These are phyloP conservation scores for Fraxinus velutina DNA, from an alignment of 305 asterid genomes.

Conservation along the genomic window DNA sequence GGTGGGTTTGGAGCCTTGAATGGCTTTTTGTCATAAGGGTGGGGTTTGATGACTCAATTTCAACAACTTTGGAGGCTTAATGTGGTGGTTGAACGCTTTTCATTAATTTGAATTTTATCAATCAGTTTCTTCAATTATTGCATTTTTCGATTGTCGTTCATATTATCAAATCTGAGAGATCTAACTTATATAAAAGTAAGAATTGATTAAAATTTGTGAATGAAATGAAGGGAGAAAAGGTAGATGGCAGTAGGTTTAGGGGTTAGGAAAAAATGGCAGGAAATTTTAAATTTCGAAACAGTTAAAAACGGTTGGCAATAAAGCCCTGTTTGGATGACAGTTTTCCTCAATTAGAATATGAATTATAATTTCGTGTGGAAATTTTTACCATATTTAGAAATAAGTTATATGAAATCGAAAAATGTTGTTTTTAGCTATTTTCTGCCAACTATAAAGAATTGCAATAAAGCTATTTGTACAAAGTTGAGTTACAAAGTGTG, in stretches of 20 bases:
- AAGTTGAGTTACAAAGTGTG: no score
- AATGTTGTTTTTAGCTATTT: neutral
- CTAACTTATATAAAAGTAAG: neutral
- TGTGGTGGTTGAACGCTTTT: constrained; percentile 33
- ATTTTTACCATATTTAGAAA: neutral
- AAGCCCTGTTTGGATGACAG: neutral
- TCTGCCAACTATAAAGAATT: neutral
- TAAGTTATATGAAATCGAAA: neutral
- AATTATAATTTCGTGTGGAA: neutral
- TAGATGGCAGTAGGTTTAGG: constrained; percentile 35
- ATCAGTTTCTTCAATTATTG: neutral
- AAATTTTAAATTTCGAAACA: neutral
- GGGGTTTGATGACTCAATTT: constrained; percentile 27
- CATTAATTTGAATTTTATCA: constrained; percentile 25
- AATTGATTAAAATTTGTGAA: constrained; percentile 18
- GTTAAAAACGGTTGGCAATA: neutral
- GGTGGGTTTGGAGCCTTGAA: constrained; percentile 12
- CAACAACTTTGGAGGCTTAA: constrained; percentile 51
- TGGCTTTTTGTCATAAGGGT: constrained; percentile 9
- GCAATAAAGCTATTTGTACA: no score
- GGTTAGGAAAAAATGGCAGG: neutral
- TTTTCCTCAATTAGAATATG: neutral
- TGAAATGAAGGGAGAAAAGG: constrained; percentile 16
- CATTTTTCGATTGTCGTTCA: neutral
- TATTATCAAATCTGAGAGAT: constrained; percentile 9